These are phyloP conservation scores for Tetrahymena borealis DNA, from an alignment of 73 alveolate genomes.

Conservation along the genomic window DNA sequence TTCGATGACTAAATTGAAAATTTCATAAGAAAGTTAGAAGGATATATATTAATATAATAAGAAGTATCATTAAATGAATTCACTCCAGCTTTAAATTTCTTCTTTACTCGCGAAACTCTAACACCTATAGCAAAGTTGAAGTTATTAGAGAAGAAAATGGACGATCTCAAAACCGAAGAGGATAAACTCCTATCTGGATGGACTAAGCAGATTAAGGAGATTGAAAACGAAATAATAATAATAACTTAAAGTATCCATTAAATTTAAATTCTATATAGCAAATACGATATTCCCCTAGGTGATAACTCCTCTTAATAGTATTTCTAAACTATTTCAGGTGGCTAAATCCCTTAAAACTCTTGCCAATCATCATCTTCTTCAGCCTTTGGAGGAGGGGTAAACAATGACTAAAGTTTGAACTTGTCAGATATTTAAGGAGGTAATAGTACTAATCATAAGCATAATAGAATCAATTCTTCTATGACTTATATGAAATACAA, in stretches of 20 bases:
- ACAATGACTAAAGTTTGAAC: neutral
- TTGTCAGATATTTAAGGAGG: neutral
- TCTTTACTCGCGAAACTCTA: neutral
- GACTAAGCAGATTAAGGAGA: neutral
- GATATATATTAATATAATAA: neutral
- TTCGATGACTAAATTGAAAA: neutral
- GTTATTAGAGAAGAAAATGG: neutral
- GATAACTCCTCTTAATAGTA: neutral
- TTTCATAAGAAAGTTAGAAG: neutral
- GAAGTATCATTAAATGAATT: neutral
- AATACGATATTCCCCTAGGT: neutral
- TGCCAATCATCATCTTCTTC: neutral
- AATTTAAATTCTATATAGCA: neutral
- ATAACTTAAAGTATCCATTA: neutral
- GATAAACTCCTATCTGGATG: neutral
- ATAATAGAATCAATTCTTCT: neutral
- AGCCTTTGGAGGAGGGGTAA: neutral
- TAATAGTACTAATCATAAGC: neutral
- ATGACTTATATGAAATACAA: neutral
- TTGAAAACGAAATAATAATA: neutral
- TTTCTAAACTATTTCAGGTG: neutral
- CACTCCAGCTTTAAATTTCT: neutral
- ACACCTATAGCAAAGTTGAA: neutral
- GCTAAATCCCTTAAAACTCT: neutral
- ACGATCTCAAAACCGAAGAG: neutral